Evolutionary conservation across 805 yeast genomes (phyloP), one percentile per base, ranked within the genome.

Genomic region (Sugiyamaella qingdaonensis): DNA sequence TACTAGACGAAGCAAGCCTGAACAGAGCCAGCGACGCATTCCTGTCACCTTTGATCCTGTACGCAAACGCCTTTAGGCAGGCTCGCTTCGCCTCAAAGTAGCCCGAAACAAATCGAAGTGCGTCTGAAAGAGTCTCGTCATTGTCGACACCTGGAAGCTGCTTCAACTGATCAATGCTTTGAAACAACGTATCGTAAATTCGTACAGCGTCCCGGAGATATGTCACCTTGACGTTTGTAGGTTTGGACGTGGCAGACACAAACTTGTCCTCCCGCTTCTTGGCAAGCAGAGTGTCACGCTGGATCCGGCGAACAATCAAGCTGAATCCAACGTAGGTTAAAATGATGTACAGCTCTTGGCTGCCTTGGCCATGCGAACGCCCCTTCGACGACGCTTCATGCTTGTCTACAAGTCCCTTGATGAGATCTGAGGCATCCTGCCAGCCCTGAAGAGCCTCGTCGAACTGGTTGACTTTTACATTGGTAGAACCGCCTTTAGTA

Each of bases 141-240:
- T 88, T 87, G 64, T 86, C 82, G 16, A 92, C 96, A 75, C 98
- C 98, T 0, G 97, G 97, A 49, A 94, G 76, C 55, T 89, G 96
- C 63, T 78, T 74, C 45, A 89, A 69, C 58, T 84, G 85, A 2
- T 69, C 69, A 34, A 85, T 65, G 14, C 86, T 81, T 46, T 75
- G 71, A 10, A 76, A 66, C 36, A 88, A 75, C 8, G 76, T 72
- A 19, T 77, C 79, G 54, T 74, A 76, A 21, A 85, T 65, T 53
- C 84, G 75, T 39, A 76, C 63, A 4, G 71, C 64, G 57, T 82
- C 84, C 53, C 58, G 57, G 41, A 39, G 24, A 39, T n/a, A 16
- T 3, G 19, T 16, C 43, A 29, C 44, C 19, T 35, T 47, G 29
- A 45, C 42, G 21, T 49, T 29, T 35, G 42, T 37, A 24, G 52